Evolutionary conservation across 495 filamentous ascomycete species (phyloP).

Genomic region (Sporormia fimetaria): DNA sequence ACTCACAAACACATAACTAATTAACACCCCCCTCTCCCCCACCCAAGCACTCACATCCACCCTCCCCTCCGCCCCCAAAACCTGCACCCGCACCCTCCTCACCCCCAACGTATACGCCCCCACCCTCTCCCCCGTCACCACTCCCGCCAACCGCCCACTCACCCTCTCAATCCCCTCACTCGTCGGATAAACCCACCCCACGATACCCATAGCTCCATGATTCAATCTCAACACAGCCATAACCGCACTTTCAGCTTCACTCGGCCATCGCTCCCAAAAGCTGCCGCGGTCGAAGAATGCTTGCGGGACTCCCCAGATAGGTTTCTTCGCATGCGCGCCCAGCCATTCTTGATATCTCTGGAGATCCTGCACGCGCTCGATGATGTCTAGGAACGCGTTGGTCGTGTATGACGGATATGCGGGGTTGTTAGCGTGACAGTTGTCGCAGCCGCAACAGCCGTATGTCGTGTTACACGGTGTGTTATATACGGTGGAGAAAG

Average conservation of each 20-base stretch:
- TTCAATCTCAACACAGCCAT: constrained; percentile 54
- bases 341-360: constrained; percentile 36
- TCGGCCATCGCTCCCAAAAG: constrained; percentile 52
- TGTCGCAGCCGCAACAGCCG: constrained; percentile 63
- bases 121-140: constrained; percentile 15
- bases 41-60: constrained; percentile 15
- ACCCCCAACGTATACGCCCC: constrained; percentile 36
- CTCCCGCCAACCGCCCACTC: constrained; percentile 14
- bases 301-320: constrained; percentile 51
- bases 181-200: constrained; percentile 45
- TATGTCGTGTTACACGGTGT: constrained; percentile 53
- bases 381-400: constrained; percentile 46
- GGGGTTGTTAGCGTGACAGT: constrained; percentile 36
- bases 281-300: constrained; percentile 47
- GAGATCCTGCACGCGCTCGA: constrained; percentile 41
- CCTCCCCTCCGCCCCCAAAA: constrained; percentile 9
- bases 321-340: constrained; percentile 33
- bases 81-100: constrained; percentile 8
- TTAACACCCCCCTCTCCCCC: constrained; percentile 2
- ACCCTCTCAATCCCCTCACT: constrained; percentile 35
- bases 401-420: constrained; percentile 14
- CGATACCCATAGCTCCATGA: constrained; percentile 45
- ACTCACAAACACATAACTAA: constrained; percentile 10
- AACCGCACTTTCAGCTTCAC: constrained; percentile 42
- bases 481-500: constrained; percentile 36